Conservation (phyloP, 768 basidiomycete species). For the Sarcomyxa edulis region DNA sequence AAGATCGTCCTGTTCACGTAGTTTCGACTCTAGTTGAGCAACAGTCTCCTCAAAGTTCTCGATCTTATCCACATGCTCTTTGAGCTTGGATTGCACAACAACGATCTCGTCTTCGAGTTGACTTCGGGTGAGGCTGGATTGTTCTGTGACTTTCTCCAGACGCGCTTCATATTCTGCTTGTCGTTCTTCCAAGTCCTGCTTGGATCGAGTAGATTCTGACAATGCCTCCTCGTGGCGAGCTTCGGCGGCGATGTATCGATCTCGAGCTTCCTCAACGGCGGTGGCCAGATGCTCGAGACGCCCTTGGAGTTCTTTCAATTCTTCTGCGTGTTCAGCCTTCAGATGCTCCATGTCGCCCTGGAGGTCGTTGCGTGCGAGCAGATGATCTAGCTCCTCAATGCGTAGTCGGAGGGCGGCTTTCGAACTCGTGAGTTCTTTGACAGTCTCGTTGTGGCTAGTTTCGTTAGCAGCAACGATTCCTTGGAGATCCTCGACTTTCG, state of each 20-base stretch:
- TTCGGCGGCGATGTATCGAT: constrained; percentile 25
- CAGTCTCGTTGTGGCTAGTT: constrained; percentile 16
- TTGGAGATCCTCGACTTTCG: constrained; percentile 16
- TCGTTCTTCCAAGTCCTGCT: constrained; percentile 22
- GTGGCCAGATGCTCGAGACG: constrained; percentile 28
- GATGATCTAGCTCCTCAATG: constrained; percentile 19
- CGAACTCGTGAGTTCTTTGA: constrained; percentile 20
- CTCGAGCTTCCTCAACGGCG: constrained; percentile 29
- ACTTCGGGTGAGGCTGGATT: constrained; percentile 18
- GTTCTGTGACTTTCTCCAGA: constrained; percentile 22
- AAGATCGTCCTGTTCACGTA: constrained; percentile 32
- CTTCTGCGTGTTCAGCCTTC: constrained; percentile 28
- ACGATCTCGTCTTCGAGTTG: not conserved
- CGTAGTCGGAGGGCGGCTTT: constrained; percentile 22
- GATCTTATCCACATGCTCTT: constrained; percentile 30
- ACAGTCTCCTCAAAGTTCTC: constrained; percentile 32
- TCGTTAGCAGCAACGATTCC: constrained; percentile 12
- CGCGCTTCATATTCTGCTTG: constrained; percentile 24
- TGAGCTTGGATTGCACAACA: constrained; percentile 25
- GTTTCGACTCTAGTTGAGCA: constrained; percentile 27
- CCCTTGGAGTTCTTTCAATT: constrained; percentile 28
- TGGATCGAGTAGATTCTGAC: constrained; percentile 23
- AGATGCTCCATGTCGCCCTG: constrained; percentile 24
- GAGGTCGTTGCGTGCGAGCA: constrained; percentile 15
- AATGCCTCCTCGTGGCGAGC: constrained; percentile 27